phyloP scores from a whole-genome alignment of 2,329 filamentous ascomycete species.

The Botrytis fabae region DNA sequence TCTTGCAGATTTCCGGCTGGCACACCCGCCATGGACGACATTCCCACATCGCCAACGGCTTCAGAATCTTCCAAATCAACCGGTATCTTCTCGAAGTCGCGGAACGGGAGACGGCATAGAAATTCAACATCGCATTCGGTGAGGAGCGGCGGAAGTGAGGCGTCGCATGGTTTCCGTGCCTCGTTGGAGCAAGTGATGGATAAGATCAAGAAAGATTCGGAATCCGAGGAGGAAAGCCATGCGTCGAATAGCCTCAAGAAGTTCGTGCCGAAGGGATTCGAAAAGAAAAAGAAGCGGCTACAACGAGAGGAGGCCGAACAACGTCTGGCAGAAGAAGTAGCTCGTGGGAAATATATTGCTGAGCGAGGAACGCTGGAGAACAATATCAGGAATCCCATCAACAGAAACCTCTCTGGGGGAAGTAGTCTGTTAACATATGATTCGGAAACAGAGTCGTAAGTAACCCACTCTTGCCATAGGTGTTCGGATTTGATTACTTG shows the following conservation, averaged over 20 bases:
- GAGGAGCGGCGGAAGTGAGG: slow-evolving; percentile 35
- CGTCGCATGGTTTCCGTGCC: slow-evolving; percentile 28
- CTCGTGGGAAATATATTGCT: slow-evolving; percentile 39
- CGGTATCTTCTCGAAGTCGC: slow-evolving; percentile 36
- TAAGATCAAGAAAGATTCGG: slow-evolving; percentile 33
- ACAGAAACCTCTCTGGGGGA: slow-evolving; percentile 19
- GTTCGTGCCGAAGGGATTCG: slow-evolving; percentile 54
- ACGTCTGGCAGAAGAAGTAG: slow-evolving; percentile 43
- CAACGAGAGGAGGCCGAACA: slow-evolving; percentile 47
- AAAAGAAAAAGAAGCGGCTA: slow-evolving; percentile 51
- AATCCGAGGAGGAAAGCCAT: slow-evolving; percentile 31
- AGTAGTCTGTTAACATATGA: slow-evolving; percentile 40
- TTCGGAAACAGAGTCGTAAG: slow-evolving; percentile 42
- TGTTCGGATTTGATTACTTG: background rate
- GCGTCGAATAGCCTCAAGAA: slow-evolving; percentile 48
- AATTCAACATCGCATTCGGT: slow-evolving; percentile 35
- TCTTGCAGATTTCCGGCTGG: background rate
- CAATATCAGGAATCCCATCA: slow-evolving; percentile 26
- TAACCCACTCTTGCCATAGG: slow-evolving; percentile 28
- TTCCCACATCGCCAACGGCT: slow-evolving; percentile 13
- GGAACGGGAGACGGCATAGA: slow-evolving; percentile 30
- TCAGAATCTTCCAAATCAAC: slow-evolving; percentile 33
- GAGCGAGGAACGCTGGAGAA: slow-evolving; percentile 39
- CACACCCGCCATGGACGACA: slow-evolving; percentile 20
- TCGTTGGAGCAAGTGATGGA: slow-evolving; percentile 35